These are phyloP conservation scores for Suhomyces pyralidae DNA, from an alignment of 805 yeast genomes.

Conservation along the genomic window DNA sequence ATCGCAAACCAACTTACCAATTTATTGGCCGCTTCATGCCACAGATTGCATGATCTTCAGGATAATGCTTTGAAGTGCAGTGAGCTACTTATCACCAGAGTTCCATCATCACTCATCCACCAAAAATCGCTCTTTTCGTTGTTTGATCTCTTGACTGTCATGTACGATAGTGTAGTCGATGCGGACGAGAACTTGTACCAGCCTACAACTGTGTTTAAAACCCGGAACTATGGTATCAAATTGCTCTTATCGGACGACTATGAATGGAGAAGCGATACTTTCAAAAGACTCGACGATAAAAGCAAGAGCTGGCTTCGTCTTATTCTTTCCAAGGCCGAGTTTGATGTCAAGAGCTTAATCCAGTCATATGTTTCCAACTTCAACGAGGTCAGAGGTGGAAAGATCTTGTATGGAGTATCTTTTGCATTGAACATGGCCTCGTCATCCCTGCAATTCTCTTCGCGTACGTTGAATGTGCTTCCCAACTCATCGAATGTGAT, in stretches of 20 bases:
- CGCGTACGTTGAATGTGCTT: neutral
- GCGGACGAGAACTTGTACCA: constrained; percentile 82
- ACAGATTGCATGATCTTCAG: constrained; percentile 71
- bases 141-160: constrained; percentile 72
- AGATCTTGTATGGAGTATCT: constrained; percentile 74
- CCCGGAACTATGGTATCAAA: constrained; percentile 43
- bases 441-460: constrained; percentile 37
- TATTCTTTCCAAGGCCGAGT: constrained; percentile 56
- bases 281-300: constrained; percentile 53
- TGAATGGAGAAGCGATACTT: constrained; percentile 68
- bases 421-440: constrained; percentile 92
- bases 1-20: constrained; percentile 66
- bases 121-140: constrained; percentile 69
- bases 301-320: constrained; percentile 67
- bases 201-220: constrained; percentile 67
- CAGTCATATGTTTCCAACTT: constrained; percentile 65
- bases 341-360: constrained; percentile 74
- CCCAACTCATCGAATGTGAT: constrained; percentile 64
- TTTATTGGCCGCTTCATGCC: constrained; percentile 70
- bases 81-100: constrained; percentile 56
- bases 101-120: constrained; percentile 81
- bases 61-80: constrained; percentile 77
- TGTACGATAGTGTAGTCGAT: constrained; percentile 78
- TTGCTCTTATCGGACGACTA: constrained; percentile 71
- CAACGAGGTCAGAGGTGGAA: constrained; percentile 7